phyloP scores from a whole-genome alignment of 1,139 yeast genomes.

The Hyphopichia khmerensis region DNA sequence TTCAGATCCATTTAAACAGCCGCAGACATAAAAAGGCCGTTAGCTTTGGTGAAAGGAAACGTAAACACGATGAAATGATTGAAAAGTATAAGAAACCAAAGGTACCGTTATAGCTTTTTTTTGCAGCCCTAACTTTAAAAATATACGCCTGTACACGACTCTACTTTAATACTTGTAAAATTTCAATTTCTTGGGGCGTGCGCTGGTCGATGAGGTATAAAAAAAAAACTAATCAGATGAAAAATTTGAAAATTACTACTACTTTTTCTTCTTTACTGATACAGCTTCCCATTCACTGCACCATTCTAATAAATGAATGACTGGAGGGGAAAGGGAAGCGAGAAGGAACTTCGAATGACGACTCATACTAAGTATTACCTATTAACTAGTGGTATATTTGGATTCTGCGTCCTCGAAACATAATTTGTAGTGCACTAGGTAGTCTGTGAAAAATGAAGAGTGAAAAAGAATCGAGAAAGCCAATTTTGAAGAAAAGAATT shows the following conservation, averaged over 20 bases:
- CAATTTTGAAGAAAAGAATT: too few species aligned
- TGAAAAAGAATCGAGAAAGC: too few species aligned
- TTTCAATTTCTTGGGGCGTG: too few species aligned
- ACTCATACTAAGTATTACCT: slow-evolving; percentile 37
- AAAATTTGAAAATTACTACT: background rate
- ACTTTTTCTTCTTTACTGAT: slow-evolving; percentile 32
- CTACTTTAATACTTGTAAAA: too few species aligned
- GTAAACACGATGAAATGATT: slow-evolving; percentile 13
- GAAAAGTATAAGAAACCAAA: slow-evolving; percentile 4
- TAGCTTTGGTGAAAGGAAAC: slow-evolving; percentile 15
- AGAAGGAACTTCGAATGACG: slow-evolving; percentile 31
- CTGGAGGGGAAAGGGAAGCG: slow-evolving; percentile 50
- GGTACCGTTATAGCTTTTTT: background rate
- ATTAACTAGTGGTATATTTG: slow-evolving; percentile 24
- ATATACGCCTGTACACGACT: too few species aligned
- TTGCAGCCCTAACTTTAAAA: background rate
- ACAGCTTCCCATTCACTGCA: slow-evolving; percentile 67
- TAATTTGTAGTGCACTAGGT: too few species aligned
- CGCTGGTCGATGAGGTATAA: too few species aligned
- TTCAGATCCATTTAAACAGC: slow-evolving; percentile 67
- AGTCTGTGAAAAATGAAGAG: too few species aligned
- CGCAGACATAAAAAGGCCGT: slow-evolving; percentile 51
- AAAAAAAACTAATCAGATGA: too few species aligned
- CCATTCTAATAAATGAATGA: slow-evolving; percentile 47
- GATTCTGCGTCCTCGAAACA: slow-evolving; percentile 41